phyloP scores from a whole-genome alignment of 768 basidiomycete species.

The Fibroporia radiculosa region DNA sequence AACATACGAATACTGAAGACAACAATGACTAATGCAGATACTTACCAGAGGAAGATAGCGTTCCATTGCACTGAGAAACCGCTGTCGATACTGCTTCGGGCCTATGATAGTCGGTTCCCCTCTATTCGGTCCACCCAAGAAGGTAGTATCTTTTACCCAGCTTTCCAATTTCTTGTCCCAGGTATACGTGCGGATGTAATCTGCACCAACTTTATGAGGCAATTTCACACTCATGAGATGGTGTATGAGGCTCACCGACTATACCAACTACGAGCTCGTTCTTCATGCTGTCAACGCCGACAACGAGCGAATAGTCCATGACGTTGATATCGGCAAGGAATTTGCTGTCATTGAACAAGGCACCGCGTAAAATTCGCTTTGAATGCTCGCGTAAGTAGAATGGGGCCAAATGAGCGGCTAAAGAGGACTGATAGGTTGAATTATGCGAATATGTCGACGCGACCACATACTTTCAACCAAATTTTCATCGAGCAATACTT shows the following conservation, averaged over 20 bases:
- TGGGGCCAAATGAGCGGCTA: constrained; percentile 80
- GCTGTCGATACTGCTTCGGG: constrained; percentile 87
- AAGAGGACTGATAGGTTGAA: constrained; percentile 6
- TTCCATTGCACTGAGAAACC: constrained; percentile 84
- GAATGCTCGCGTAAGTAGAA: constrained; percentile 96
- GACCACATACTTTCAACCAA: constrained; percentile 66
- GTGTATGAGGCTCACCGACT: constrained; percentile 58
- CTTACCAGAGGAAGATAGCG: constrained; percentile 80
- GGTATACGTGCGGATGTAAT: constrained; percentile 92
- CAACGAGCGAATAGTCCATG: constrained; percentile 96
- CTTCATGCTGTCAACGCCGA: constrained; percentile 84
- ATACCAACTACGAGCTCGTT: constrained; percentile 95
- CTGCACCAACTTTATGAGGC: constrained; percentile 30
- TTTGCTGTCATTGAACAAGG: constrained; percentile 91
- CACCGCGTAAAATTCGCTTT: constrained; percentile 84
- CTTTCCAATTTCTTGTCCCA: constrained; percentile 99
- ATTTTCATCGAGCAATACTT: constrained; percentile 95
- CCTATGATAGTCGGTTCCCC: constrained; percentile 97
- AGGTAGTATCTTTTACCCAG: constrained; percentile 94
- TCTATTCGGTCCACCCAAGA: constrained; percentile 72
- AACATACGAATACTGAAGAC: not conserved
- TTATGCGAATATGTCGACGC: not conserved
- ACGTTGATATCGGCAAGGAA: constrained; percentile 93
- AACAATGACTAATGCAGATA: constrained; percentile 5
- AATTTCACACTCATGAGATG: not conserved